A percentile compares a stretch with the other conserved stretches of the same genome.
These are phyloP conservation scores for Xylaria nigripes DNA, from an alignment of 495 filamentous ascomycete species.

Conservation along the genomic window DNA sequence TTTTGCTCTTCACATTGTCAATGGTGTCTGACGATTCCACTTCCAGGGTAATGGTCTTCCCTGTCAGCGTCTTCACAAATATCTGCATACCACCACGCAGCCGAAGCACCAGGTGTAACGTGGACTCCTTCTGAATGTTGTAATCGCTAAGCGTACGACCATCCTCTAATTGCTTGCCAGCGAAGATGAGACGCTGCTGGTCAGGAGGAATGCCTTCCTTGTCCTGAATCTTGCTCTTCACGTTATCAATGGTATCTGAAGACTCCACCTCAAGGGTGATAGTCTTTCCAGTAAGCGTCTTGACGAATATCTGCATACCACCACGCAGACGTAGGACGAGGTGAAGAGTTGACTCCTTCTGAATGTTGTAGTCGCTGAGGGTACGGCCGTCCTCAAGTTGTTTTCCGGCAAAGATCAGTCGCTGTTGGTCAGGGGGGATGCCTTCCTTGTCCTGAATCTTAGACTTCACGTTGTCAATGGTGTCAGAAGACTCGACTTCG, in stretches of 20 bases:
- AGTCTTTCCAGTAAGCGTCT: conserved; percentile 80
- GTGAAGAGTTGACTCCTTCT: conserved; percentile 96
- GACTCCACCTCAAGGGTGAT: conserved; percentile 88
- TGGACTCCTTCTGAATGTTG: conserved; percentile 99
- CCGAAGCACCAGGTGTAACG: conserved; percentile 92
- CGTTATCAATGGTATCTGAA: conserved; percentile 90
- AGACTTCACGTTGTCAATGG: conserved; percentile 88
- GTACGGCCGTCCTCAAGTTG: conserved; percentile 76
- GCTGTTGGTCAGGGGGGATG: conserved; percentile 89
- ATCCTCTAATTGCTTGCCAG: conserved; percentile 73
- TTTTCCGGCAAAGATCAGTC: conserved; percentile 95
- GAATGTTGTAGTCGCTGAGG: conserved; percentile 95
- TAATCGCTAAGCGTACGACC: conserved; percentile 92
- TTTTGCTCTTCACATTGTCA: conserved; percentile 89
- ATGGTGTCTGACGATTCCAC: conserved; percentile 87
- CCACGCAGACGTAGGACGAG: conserved; percentile 95
- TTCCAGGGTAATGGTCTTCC: conserved; percentile 88
- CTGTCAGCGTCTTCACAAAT: conserved; percentile 88
- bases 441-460: conserved; percentile 90
- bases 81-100: conserved; percentile 97
- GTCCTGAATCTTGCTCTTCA: conserved; percentile 93
- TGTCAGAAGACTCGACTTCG: conserved; percentile 92
- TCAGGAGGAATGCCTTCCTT: conserved; percentile 99
- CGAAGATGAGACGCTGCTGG: conserved; percentile 98
- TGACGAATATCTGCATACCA: conserved; percentile 94